A percentile compares a stretch with the other conserved stretches of the same genome.
These are phyloP conservation scores for Hypoxylon fuscum DNA, from an alignment of 495 filamentous ascomycete species.

Conservation along the genomic window DNA sequence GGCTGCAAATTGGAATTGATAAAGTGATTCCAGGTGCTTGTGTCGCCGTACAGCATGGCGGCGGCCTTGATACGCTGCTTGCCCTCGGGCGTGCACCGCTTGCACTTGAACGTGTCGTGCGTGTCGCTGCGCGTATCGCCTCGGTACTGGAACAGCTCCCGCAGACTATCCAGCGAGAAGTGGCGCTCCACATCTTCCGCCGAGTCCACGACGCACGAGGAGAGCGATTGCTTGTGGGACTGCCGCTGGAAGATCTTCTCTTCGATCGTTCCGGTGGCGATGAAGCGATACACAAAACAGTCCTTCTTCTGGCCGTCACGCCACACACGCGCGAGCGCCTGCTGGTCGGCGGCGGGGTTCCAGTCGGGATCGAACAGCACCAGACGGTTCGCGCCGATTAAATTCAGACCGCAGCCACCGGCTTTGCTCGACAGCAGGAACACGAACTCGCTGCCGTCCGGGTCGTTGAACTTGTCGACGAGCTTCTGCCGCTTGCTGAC, in stretches of 20 bases:
- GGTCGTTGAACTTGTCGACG: slow-evolving; percentile 98
- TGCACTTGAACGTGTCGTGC: slow-evolving; percentile 99
- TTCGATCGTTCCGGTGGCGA: slow-evolving; percentile 96
- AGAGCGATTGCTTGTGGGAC: slow-evolving; percentile 96
- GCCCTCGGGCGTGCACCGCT: slow-evolving; percentile 88
- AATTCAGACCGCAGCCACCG: slow-evolving; percentile 94
- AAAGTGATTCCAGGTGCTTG: slow-evolving; percentile 98
- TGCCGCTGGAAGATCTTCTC: slow-evolving; percentile 99
- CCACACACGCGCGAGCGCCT: slow-evolving; percentile 97
- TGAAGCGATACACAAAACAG: slow-evolving; percentile 99
- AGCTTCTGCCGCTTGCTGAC: slow-evolving; percentile 96
- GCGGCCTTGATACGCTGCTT: slow-evolving; percentile 86
- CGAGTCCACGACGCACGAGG: slow-evolving; percentile 96
- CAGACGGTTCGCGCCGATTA: slow-evolving; percentile 96
- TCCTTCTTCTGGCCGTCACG: slow-evolving; percentile 99
- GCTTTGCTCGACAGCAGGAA: slow-evolving; percentile 97
- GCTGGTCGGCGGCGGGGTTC: slow-evolving; percentile 98
- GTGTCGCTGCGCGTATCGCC: slow-evolving; percentile 87
- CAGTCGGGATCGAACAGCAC: slow-evolving; percentile 99
- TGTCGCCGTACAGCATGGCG: slow-evolving; percentile 96
- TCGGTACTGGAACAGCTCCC: slow-evolving; percentile 94
- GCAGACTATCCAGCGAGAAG: slow-evolving; percentile 86
- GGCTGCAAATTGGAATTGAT: slow-evolving; percentile 77
- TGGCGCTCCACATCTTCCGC: slow-evolving; percentile 97
- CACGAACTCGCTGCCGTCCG: slow-evolving; percentile 87